Evolutionary conservation across 345 rosid genomes (phyloP), one percentile per base, ranked within the genome.

Genomic region (Lumnitzera racemosa): DNA sequence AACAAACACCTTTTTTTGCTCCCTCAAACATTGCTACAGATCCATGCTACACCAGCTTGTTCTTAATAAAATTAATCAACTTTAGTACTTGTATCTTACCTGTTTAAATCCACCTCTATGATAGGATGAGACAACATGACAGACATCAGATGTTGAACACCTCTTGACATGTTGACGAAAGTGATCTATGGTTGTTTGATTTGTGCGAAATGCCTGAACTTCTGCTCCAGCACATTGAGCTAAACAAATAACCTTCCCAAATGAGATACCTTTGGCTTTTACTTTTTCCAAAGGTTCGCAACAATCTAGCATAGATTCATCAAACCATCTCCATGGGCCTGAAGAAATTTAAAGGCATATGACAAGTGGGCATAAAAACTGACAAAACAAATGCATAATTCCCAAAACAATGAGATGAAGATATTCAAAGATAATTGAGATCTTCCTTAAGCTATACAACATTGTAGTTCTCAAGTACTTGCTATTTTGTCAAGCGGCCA

Each of bases 281-380:
- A 92, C 91, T 66, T 74, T 76, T 61, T 92, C 96, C 59, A 92
- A 70, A 24, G 96, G 94, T 76, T 92, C 96, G 47, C 98, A 92
- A 65, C 98, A 92, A 49, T 87, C 96, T 24, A 92, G 72, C 98
- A 92, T 89, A 43, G 95, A 83, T 69, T 87, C 98, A 70, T 92
- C 98, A 69, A 92, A 92, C 98, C 98, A 92, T 78, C 98, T 85
- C 96, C 96, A 92, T 36, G 98, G 96, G 70, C 98, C 98, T 92
- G 63, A 47, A n/a, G 66, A 76, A 56, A 72, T 17, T 15, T 16
- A 66, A 31, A 53, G 59, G 48, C 56, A 41, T 16, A 16, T 17
- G 24, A 57, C 9, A 51, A 29, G 36, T 16, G n/a, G 25, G 43
- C 51, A 48, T 15, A 43, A 16, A 24, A 59, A 24, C 20, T 41